Base-by-base conservation (phyloP, 208 protist species). In the Trichomonas vaginalis region DNA sequence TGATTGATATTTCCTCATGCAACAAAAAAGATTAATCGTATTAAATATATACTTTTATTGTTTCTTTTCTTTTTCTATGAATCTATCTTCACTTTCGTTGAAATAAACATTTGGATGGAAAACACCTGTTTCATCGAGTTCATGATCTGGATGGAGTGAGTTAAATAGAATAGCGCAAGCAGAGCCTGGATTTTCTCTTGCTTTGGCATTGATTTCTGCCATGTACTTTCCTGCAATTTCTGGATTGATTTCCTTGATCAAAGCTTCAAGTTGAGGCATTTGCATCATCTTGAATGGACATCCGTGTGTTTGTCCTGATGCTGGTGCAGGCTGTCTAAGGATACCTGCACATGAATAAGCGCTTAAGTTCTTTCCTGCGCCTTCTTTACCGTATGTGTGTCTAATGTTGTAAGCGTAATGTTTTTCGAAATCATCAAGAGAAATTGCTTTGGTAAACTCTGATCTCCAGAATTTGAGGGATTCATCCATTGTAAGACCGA, bases 331-430 rank as follows among this genome's bases (percentile, higher is more conserved):
- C 12, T 23, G 12, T 39, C 12, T 70, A 35, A 95, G 39, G 10
- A 95, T 95, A 6, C 92, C 51, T 15, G 15, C 39, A 46, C 92
- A 95, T 32, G 49, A 61, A 80, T 80, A 95, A 27, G 92, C 47
- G 47, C 35, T 80, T 4, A 80, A 39, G 27, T 95, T 80, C 21
- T 42, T 95, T 6, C 49, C 12, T 95, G 47, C 39, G 15, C 92
- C 92, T 95, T 95, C 92, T 80, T 95, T 61, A 12, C 92, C 92
- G 15, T 95, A 95, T 39, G 6, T 95, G 35, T 95, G 42, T 80
- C 92, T 40, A 70, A 95, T 79, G 40, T 95, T 95, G 35, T 95
- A 95, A 17, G 92, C 92, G 46, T 95, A 95, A 79, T 95, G 49
- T 35, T 39, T 79, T 6, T 61, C 92, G 42, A 95, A 95, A 42